A percentile compares a stretch with the other conserved stretches of the same genome.
Conservation (phyloP, 1,284 basidiomycete species). For the Puccinia coronata region DNA sequence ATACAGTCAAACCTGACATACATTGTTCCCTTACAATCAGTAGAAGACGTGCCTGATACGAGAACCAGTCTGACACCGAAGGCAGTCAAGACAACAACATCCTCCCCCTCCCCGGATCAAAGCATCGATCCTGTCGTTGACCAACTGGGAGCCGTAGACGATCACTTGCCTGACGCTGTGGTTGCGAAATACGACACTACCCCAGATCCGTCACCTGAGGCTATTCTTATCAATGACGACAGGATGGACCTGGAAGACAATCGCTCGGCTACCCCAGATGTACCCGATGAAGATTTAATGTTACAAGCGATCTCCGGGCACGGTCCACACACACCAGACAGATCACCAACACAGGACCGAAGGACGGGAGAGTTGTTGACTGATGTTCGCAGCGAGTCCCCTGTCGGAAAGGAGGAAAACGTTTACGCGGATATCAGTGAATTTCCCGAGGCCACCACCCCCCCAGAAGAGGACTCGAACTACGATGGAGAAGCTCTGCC, state of each 20-base stretch:
- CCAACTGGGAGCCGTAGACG: background rate
- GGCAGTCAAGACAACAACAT: background rate
- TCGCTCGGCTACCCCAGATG: background rate
- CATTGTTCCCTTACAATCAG: background rate
- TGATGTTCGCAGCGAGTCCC: background rate
- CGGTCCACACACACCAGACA: background rate
- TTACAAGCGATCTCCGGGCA: background rate
- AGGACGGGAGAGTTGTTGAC: background rate
- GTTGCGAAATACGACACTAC: background rate
- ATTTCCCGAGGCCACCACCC: background rate
- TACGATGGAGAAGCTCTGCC: background rate
- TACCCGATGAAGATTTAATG: conserved; percentile 10
- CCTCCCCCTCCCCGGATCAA: background rate
- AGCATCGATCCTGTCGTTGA: background rate
- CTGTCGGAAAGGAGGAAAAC: background rate
- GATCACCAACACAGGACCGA: background rate
- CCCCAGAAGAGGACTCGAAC: background rate
- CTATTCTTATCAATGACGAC: background rate
- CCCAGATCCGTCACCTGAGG: background rate
- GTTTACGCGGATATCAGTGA: background rate
- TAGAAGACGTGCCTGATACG: background rate
- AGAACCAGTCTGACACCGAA: no score
- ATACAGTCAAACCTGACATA: background rate
- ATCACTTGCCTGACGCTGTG: background rate
- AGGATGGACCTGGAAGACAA: background rate